Evolutionary conservation across 2,329 filamentous ascomycete genomes (phyloP).

Genomic region (Fusarium camptoceras): DNA sequence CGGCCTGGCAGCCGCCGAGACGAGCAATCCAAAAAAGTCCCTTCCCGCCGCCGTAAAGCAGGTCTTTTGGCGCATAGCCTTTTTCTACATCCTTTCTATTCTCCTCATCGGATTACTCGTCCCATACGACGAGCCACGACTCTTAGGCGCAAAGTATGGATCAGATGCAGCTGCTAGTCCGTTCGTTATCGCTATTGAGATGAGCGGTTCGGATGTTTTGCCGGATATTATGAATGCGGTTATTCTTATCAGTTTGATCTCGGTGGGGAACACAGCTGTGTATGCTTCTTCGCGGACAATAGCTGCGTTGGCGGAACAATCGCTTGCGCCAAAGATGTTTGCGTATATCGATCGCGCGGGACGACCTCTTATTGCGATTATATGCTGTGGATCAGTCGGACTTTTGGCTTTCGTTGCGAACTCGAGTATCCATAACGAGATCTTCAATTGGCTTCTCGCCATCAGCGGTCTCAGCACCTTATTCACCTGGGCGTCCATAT

Average conservation of each 20-base stretch:
- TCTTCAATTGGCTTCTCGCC: constrained; percentile 84
- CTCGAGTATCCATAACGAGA: constrained; percentile 66
- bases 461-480: constrained; percentile 77
- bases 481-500: constrained; percentile 86
- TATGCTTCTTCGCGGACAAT: constrained; percentile 81
- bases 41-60: constrained; percentile 90
- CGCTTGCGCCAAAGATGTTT: constrained; percentile 79
- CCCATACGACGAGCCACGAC: constrained; percentile 72
- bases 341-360: constrained; percentile 85
- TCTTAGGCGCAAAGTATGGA: constrained; percentile 66
- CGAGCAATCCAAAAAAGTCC: constrained; percentile 79
- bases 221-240: constrained; percentile 94
- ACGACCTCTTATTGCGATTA: constrained; percentile 79
- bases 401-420: constrained; percentile 82
- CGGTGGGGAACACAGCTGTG: constrained; percentile 89
- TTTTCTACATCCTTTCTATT: constrained; percentile 89
- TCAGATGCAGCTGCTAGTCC: constrained; percentile 82
- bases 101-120: constrained; percentile 85
- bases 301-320: constrained; percentile 65
- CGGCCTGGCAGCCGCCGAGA: constrained; percentile 80
- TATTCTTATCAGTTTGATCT: constrained; percentile 90
- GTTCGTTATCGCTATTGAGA: constrained; percentile 91
- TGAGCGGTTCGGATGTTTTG: constrained; percentile 81
- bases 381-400: constrained; percentile 73
- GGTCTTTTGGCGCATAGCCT: constrained; percentile 90